Conservation (phyloP, 2,329 filamentous ascomycete species). For the Albophoma yamanashiensis region DNA sequence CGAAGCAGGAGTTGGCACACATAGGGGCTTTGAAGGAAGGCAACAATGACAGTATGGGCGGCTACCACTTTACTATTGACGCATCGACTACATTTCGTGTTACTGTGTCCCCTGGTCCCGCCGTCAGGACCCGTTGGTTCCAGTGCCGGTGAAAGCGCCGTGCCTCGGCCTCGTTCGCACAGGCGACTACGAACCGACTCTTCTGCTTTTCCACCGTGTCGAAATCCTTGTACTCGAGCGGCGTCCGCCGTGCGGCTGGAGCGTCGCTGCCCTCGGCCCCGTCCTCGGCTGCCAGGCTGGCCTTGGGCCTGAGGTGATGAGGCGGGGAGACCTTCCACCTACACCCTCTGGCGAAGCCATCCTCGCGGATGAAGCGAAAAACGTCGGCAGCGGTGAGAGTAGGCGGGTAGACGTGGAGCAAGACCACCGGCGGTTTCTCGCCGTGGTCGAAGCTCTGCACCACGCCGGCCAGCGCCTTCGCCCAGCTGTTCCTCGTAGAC, state of each 20-base stretch:
- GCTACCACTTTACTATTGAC: constrained; percentile 22
- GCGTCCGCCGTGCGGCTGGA: neutral
- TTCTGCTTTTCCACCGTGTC: constrained; percentile 10
- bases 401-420: constrained; percentile 19
- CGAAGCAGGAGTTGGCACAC: neutral
- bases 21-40: neutral
- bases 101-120: constrained; percentile 2
- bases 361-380: constrained; percentile 25
- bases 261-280: constrained; percentile 5
- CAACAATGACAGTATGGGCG: constrained; percentile 4
- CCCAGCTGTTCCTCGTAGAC: constrained; percentile 13
- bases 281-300: neutral
- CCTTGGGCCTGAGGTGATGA: constrained; percentile 5
- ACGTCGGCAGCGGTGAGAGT: constrained; percentile 21
- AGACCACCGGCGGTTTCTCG: constrained; percentile 15
- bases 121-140: constrained; percentile 23
- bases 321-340: constrained; percentile 12
- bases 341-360: constrained; percentile 25
- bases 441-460: constrained; percentile 11
- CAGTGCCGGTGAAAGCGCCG: constrained; percentile 29
- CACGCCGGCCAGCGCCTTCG: constrained; percentile 10
- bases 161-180: constrained; percentile 19
- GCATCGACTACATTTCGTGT: constrained; percentile 15
- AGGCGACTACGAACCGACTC: constrained; percentile 22
- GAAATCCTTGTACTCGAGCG: constrained; percentile 1